phyloP scores from a whole-genome alignment of 768 basidiomycete species.

The Suillus tomentosus region DNA sequence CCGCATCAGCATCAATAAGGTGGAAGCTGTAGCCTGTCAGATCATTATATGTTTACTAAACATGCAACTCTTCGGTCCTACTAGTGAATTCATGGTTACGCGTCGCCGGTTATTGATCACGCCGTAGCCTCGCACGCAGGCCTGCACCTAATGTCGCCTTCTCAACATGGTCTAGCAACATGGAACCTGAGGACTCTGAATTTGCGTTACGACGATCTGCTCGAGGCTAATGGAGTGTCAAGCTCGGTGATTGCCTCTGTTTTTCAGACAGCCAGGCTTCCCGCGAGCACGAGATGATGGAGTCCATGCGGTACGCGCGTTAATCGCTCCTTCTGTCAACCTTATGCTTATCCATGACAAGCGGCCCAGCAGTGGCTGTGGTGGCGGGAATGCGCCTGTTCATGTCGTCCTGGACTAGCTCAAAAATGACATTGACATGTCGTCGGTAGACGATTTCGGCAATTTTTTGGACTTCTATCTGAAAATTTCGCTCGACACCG shows the following conservation, averaged over 20 bases:
- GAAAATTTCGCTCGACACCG: not conserved
- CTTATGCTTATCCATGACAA: not conserved
- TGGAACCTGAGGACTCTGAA: not conserved
- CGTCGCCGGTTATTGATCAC: not conserved
- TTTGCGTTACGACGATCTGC: not conserved
- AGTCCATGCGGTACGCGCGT: not conserved
- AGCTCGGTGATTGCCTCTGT: not conserved
- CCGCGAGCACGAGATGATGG: constrained; percentile 1
- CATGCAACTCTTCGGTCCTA: not conserved
- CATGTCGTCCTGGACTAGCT: not conserved
- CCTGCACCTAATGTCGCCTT: not conserved
- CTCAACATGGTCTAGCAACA: not conserved
- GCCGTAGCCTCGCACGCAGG: not conserved
- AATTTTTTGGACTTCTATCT: not conserved
- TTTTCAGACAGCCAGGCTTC: not conserved
- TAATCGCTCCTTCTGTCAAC: not conserved
- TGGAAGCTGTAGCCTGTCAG: not conserved
- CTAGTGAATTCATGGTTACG: not conserved
- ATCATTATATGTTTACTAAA: not conserved
- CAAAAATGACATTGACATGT: not conserved
- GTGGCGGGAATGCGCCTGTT: not conserved
- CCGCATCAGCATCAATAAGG: not conserved
- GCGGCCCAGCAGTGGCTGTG: not conserved
- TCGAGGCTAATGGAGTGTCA: not conserved
- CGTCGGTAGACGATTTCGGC: not conserved